Percentiles rank a stretch among this genome's conserved stretches.
Conservation (phyloP, 371 early-diverging fungal genomes). For the Mortierella polycephala region DNA sequence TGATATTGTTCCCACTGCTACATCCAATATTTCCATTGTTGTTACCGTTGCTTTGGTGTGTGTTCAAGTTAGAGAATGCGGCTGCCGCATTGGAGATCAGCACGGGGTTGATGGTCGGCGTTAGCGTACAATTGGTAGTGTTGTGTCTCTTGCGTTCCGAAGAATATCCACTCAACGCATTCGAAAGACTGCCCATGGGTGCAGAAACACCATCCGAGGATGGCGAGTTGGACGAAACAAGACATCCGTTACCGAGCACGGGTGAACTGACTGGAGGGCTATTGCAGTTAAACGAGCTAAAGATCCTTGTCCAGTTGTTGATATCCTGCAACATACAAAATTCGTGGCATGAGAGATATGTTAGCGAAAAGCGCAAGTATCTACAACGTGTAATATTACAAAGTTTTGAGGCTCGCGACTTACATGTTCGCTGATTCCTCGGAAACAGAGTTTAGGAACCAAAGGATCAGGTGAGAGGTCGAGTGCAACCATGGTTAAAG, state of each 20-base stretch:
- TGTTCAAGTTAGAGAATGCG: slow-evolving; percentile 30
- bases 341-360: background rate
- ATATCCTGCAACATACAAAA: slow-evolving; percentile 19
- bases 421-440: slow-evolving; percentile 44
- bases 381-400: background rate
- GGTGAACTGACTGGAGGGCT: slow-evolving; percentile 13
- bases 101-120: slow-evolving; percentile 31
- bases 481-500: slow-evolving; percentile 26
- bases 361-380: background rate
- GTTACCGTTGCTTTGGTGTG: background rate
- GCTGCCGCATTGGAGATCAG: slow-evolving; percentile 39
- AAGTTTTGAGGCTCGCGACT: background rate
- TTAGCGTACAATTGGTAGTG: slow-evolving; percentile 12
- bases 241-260: slow-evolving; percentile 1
- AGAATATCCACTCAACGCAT: slow-evolving; percentile 2
- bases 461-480: slow-evolving; percentile 21
- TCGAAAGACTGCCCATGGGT: background rate
- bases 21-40: background rate
- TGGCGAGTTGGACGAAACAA: slow-evolving; percentile 12
- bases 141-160: slow-evolving; percentile 40
- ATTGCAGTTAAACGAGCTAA: slow-evolving; percentile 33
- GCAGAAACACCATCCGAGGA: background rate
- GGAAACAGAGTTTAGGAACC: slow-evolving; percentile 40
- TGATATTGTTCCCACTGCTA: slow-evolving; percentile 3
- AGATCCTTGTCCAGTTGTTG: slow-evolving; percentile 42